These are phyloP conservation scores for Allantophomopsis lycopodina DNA, from an alignment of 2,329 filamentous ascomycete species.

Conservation along the genomic window DNA sequence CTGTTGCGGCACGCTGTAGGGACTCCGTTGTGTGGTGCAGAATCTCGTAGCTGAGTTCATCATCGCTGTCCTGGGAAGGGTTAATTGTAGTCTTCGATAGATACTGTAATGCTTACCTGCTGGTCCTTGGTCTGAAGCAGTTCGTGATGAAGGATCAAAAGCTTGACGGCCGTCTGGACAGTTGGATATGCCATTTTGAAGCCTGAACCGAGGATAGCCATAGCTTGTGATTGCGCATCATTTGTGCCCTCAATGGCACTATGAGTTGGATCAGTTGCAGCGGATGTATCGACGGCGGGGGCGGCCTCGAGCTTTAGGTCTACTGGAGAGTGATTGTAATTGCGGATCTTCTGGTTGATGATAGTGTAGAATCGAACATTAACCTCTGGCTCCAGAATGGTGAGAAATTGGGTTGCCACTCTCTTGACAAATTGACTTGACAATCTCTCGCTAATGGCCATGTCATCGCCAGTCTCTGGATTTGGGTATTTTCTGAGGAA, in stretches of 20 bases:
- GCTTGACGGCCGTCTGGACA: slow-evolving; percentile 4
- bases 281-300: too few relatives aligned
- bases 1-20: slow-evolving; percentile 61
- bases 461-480: too few relatives aligned
- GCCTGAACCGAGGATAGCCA: slow-evolving; percentile 1
- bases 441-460: too few relatives aligned
- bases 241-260: too few relatives aligned
- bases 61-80: slow-evolving; percentile 7
- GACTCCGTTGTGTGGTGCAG: slow-evolving; percentile 83
- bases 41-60: slow-evolving; percentile 61
- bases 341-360: too few relatives aligned
- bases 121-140: not conserved
- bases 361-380: too few relatives aligned
- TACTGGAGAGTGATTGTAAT: too few relatives aligned
- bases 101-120: slow-evolving; percentile 10
- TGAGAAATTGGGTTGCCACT: too few relatives aligned
- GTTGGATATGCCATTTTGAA: slow-evolving; percentile 3
- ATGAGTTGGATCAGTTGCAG: too few relatives aligned
- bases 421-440: too few relatives aligned
- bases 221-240: slow-evolving; percentile 1
- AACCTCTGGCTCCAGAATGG: too few relatives aligned
- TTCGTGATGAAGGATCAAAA: slow-evolving; percentile 4
- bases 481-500: too few relatives aligned
- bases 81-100: slow-evolving; percentile 4
- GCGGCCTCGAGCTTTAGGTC: not conserved